Evolutionary conservation across 1,284 basidiomycete species (phyloP).

Genomic region (Caloboletus firmus): DNA sequence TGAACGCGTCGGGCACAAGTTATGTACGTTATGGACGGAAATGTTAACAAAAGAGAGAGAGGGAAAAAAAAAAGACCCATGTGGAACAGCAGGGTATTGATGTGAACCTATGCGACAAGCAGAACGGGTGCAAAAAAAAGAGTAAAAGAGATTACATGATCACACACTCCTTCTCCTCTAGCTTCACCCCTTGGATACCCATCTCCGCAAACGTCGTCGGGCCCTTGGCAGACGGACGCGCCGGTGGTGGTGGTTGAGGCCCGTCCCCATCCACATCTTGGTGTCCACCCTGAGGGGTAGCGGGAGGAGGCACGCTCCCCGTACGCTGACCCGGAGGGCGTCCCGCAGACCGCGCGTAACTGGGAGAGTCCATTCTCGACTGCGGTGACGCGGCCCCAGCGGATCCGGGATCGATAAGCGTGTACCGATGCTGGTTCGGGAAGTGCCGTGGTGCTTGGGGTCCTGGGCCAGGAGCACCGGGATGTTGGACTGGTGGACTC

Average conservation of each 20-base stretch:
- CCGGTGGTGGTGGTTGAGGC: conserved; percentile 7
- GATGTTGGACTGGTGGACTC: conserved; percentile 13
- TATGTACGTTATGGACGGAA: background rate
- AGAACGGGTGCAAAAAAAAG: background rate
- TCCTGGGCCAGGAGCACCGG: background rate
- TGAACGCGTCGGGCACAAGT: background rate
- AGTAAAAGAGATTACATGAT: conserved; percentile 44
- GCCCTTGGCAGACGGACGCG: conserved; percentile 35
- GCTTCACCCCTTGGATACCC: conserved; percentile 77
- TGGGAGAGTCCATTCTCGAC: conserved; percentile 17
- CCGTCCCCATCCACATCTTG: background rate
- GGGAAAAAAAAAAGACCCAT: background rate
- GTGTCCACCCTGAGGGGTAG: conserved; percentile 5
- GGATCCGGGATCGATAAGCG: conserved; percentile 40
- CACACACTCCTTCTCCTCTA: conserved; percentile 78
- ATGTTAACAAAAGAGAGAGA: background rate
- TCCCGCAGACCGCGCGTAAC: conserved; percentile 30
- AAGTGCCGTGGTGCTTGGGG: conserved; percentile 24
- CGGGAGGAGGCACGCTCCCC: conserved; percentile 18
- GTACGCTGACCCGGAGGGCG: conserved; percentile 28
- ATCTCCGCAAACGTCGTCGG: conserved; percentile 90
- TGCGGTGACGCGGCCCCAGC: conserved; percentile 10
- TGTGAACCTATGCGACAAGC: background rate
- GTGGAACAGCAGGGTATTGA: background rate
- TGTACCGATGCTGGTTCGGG: conserved; percentile 42